Percentiles rank a stretch among this genome's conserved stretches.
phyloP scores from a whole-genome alignment of 495 filamentous ascomycete genomes.

The Penicillium verhagenii region DNA sequence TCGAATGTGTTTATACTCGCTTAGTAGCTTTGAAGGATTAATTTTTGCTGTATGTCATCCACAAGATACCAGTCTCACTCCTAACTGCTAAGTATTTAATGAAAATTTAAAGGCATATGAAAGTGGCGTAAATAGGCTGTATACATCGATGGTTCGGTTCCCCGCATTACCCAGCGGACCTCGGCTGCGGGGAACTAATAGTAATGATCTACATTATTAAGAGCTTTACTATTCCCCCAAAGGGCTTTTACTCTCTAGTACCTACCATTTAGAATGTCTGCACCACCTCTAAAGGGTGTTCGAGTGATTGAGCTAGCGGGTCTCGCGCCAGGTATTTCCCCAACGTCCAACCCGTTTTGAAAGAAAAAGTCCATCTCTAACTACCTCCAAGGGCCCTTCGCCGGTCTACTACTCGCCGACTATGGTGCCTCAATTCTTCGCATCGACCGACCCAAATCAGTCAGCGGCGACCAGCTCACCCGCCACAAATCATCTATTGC shows the following conservation, averaged over 20 bases:
- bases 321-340: conserved; percentile 70
- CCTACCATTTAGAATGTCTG: conserved; percentile 14
- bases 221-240: not conserved
- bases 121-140: not conserved
- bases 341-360: no score
- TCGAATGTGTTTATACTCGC: no score
- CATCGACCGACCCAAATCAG: conserved; percentile 64
- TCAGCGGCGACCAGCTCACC: conserved; percentile 62
- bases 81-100: no score
- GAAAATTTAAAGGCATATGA: no score
- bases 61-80: no score
- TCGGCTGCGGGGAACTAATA: conserved; percentile 31
- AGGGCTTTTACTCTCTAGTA: not conserved
- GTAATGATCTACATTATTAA: conserved; percentile 3
- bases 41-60: no score
- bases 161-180: conserved; percentile 34
- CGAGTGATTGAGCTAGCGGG: conserved; percentile 89
- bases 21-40: no score
- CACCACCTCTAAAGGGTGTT: conserved; percentile 64
- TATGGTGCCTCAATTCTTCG: conserved; percentile 86
- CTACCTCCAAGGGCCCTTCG: conserved; percentile 68
- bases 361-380: conserved; percentile 2
- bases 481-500: conserved; percentile 76
- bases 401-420: conserved; percentile 84
- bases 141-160: conserved; percentile 11